These are phyloP conservation scores for Gossypium bickii DNA, from an alignment of 345 rosid species.

Conservation along the genomic window DNA sequence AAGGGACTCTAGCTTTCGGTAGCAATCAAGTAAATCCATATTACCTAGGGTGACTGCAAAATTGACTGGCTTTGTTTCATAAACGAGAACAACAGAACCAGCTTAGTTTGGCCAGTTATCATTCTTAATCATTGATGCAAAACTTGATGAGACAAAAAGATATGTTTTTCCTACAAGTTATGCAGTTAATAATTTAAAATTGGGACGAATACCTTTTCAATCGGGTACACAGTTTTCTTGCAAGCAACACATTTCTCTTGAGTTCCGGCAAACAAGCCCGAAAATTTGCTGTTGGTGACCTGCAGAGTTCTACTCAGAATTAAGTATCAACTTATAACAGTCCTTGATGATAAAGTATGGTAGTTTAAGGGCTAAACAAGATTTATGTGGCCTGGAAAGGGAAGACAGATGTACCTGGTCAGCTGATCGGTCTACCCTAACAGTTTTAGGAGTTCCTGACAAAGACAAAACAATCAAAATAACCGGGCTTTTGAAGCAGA, in stretches of 20 bases:
- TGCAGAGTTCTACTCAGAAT: slow-evolving; percentile 15
- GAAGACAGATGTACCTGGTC: slow-evolving; percentile 40
- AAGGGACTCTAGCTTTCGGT: not conserved
- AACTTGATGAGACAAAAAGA: not conserved
- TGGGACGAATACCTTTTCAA: slow-evolving; percentile 49
- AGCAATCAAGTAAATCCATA: not conserved
- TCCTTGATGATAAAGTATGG: not conserved
- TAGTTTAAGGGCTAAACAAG: not conserved
- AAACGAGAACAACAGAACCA: too few relatives aligned
- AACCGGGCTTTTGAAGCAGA: slow-evolving; percentile 1
- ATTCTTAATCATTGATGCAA: not conserved
- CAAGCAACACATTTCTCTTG: slow-evolving; percentile 75
- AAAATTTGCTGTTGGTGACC: slow-evolving; percentile 57
- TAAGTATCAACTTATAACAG: not conserved
- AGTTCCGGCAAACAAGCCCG: slow-evolving; percentile 67
- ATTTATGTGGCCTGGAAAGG: not conserved
- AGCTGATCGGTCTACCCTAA: slow-evolving; percentile 44
- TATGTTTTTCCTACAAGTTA: not conserved
- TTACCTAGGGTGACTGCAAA: too few relatives aligned
- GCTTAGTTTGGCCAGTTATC: too few relatives aligned
- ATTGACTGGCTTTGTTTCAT: too few relatives aligned
- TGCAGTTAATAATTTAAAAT: not conserved
- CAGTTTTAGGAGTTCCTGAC: slow-evolving; percentile 54
- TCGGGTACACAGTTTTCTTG: slow-evolving; percentile 70
- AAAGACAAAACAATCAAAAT: not conserved